Percentiles rank a stretch among this genome's conserved stretches.
phyloP scores from a whole-genome alignment of 345 rosid genomes.

The Reutealis trisperma region DNA sequence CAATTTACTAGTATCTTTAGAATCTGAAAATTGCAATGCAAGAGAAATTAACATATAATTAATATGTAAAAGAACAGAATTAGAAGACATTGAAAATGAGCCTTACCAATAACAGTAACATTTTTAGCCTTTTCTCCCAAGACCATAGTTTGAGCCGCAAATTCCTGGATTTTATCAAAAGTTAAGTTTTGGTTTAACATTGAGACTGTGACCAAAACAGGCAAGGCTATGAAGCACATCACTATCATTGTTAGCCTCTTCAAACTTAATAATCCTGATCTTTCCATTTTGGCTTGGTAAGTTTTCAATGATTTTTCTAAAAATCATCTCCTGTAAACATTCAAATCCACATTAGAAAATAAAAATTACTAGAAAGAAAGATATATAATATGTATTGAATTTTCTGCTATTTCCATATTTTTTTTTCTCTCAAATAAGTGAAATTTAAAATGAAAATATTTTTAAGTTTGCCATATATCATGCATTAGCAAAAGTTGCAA shows the following conservation, averaged over 20 bases:
- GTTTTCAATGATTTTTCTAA: background rate
- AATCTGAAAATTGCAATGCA: background rate
- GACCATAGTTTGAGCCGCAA: background rate
- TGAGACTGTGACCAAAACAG: background rate
- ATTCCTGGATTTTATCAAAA: background rate
- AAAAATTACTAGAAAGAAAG: background rate
- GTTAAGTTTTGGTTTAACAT: background rate
- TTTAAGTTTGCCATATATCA: no score
- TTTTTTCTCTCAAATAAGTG: no score
- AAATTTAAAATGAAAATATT: no score
- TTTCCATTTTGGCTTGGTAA: background rate
- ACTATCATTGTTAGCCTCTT: background rate
- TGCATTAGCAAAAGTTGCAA: no score
- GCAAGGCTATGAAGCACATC: constrained; percentile 2
- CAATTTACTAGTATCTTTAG: background rate
- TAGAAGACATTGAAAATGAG: background rate
- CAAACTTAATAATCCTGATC: background rate
- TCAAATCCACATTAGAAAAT: background rate
- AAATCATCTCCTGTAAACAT: background rate
- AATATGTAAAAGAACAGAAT: background rate
- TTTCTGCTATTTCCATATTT: background rate
- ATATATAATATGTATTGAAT: background rate
- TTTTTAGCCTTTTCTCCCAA: background rate
- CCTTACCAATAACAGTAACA: background rate
- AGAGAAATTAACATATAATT: background rate